Evolutionary conservation across 179 eudicot genomes (phyloP), one percentile per base, ranked within the genome.

Genomic region (Vitellaria paradoxa): DNA sequence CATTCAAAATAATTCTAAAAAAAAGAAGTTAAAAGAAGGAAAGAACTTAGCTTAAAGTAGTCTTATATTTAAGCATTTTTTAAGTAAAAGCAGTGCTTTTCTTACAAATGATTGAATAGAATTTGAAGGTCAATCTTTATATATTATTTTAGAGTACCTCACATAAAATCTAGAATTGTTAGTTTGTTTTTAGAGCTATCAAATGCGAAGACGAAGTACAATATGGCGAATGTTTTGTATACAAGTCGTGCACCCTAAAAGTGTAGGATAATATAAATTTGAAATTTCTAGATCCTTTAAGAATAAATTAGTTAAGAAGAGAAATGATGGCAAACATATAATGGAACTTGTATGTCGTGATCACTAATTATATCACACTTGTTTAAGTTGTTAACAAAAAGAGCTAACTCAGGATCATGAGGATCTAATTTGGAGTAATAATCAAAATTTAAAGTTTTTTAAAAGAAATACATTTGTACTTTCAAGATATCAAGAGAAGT

Each of bases 161-260:
- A 97, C 85, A 95, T 95, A 64, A 95, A 84, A 82, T 95, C 99
- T 78, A 95, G 93, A 87, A 95, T 90, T 6, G 99, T 97, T 49
- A 95, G 89, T 85, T 95, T 97, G 82, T 95, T 95, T 75, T 95
- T 97, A 42, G 91, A 88, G 72, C 82, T 86, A 78, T 95, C 99
- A 77, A 91, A 93, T 78, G 93, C 84, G 82, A 95, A 89, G 49
- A 89, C 90, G 67, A 94, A 89, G 86, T 95, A 95, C 53, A 95
- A 87, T n/a, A 98, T 95, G 24, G 97, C 99, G 75, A 71, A 93
- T 62, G 90, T 90, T 87, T 95, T 91, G 86, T 95, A 95, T 42
- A 93, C 99, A 72, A 95, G 92, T 59, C 87, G 88, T 70, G 91
- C 86, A 90, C 89, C 92, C 99, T 95, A 95, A 86, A 89, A 70